phyloP scores from a whole-genome alignment of 441 rosid species.

The Syzygium malaccense region DNA sequence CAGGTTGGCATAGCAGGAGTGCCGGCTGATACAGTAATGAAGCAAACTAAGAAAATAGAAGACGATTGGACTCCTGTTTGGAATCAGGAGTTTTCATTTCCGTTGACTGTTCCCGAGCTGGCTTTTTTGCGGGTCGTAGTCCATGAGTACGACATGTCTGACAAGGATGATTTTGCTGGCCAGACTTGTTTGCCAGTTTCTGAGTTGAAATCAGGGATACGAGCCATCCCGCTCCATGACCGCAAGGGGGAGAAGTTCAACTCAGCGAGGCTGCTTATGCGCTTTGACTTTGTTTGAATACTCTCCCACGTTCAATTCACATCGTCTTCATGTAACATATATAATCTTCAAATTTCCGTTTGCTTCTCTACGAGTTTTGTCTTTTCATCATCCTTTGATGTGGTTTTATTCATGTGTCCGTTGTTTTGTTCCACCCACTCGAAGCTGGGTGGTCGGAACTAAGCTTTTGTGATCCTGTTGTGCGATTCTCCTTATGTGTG shows the following conservation, averaged over 20 bases:
- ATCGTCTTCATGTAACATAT: not conserved
- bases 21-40: constrained; percentile 33
- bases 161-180: constrained; percentile 45
- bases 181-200: constrained; percentile 46
- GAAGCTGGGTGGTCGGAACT: not conserved
- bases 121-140: constrained; percentile 49
- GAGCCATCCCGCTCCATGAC: constrained; percentile 33
- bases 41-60: constrained; percentile 40
- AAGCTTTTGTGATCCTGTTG: not conserved
- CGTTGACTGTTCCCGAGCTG: constrained; percentile 43
- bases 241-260: constrained; percentile 36
- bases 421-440: not conserved
- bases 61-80: constrained; percentile 50
- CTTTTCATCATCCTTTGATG: not conserved
- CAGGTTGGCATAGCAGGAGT: constrained; percentile 63
- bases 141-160: constrained; percentile 43
- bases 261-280: constrained; percentile 36
- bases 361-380: not conserved
- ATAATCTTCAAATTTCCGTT: not conserved
- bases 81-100: constrained; percentile 50
- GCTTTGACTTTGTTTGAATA: constrained; percentile 31
- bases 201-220: constrained; percentile 35
- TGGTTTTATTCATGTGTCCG: not conserved
- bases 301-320: not conserved
- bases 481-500: not conserved